phyloP scores from a whole-genome alignment of 345 rosid genomes.

The Gossypium mustelinum region DNA sequence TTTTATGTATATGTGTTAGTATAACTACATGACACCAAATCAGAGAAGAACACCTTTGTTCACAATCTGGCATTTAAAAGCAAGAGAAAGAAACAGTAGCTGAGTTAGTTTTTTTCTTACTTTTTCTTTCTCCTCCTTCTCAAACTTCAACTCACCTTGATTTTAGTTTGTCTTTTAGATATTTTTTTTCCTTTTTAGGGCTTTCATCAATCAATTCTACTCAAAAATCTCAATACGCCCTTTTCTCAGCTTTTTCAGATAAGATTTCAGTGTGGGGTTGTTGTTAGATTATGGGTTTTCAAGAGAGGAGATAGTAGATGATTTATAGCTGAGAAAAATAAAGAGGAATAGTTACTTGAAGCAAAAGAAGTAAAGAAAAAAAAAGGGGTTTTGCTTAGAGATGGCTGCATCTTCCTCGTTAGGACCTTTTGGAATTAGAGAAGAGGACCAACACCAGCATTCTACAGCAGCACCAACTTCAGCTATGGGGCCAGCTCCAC shows the following conservation, averaged over 20 bases:
- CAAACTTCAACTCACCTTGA: constrained; percentile 3
- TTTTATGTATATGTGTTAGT: constrained; percentile 38
- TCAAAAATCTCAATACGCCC: not conserved
- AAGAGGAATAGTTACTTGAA: not conserved
- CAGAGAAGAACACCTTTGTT: constrained; percentile 26
- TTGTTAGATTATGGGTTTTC: constrained; percentile 15
- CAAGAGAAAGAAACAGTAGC: constrained; percentile 12
- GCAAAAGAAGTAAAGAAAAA: not conserved
- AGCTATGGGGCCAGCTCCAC: constrained; percentile 31
- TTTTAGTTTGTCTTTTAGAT: constrained; percentile 5
- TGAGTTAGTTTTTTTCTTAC: not conserved
- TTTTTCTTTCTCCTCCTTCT: not conserved
- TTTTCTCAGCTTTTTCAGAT: constrained; percentile 17
- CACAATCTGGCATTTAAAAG: constrained; percentile 29
- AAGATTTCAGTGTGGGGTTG: constrained; percentile 29
- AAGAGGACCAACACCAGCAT: constrained; percentile 54
- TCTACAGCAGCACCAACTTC: constrained; percentile 45
- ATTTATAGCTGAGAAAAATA: not conserved
- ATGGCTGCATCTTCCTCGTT: constrained; percentile 69
- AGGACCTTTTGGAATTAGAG: constrained; percentile 54
- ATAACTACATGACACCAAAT: constrained; percentile 47
- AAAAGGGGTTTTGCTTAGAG: not conserved
- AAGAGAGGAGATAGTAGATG: not conserved
- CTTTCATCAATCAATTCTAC: not conserved
- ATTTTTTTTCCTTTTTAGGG: not conserved